These are phyloP conservation scores for Drosera spatulata DNA, from an alignment of 179 eudicot species.

Conservation along the genomic window DNA sequence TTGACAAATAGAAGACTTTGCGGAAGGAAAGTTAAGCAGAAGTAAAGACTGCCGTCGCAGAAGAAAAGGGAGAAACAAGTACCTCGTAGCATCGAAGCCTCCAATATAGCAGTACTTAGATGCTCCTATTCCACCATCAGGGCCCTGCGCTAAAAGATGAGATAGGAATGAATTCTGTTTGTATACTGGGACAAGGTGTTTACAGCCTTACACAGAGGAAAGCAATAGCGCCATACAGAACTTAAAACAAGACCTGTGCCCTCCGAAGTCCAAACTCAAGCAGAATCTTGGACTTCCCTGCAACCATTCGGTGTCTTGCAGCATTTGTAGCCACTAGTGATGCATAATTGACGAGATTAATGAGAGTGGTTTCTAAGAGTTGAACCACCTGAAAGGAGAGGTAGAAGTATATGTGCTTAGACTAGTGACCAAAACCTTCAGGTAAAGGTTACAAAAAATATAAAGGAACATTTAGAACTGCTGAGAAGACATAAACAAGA, in stretches of 20 bases:
- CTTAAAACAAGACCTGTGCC: constrained; percentile 57
- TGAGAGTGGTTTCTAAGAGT: constrained; percentile 85
- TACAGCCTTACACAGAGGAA: background rate
- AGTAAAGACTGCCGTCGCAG: background rate
- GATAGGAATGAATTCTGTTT: background rate
- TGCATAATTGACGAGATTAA: constrained; percentile 17
- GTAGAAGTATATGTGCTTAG: background rate
- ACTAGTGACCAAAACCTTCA: too few relatives aligned
- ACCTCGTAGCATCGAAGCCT: constrained; percentile 99
- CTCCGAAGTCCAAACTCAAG: constrained; percentile 82
- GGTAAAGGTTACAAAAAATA: too few relatives aligned
- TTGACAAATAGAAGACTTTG: too few relatives aligned
- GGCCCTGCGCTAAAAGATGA: constrained; percentile 41
- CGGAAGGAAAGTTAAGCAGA: background rate
- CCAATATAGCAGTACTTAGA: constrained; percentile 90
- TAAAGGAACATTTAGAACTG: too few relatives aligned
- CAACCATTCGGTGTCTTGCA: too few relatives aligned
- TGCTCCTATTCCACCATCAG: constrained; percentile 92
- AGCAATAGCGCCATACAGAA: background rate
- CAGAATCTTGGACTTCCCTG: too few relatives aligned
- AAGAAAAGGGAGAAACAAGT: constrained; percentile 4
- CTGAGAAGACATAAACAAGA: too few relatives aligned
- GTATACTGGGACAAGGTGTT: background rate
- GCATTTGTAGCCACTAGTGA: too few relatives aligned
- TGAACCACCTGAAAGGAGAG: constrained; percentile 62